phyloP scores from a whole-genome alignment of 192 early-diverging fungal species.

The Allomyces macrogynus region DNA sequence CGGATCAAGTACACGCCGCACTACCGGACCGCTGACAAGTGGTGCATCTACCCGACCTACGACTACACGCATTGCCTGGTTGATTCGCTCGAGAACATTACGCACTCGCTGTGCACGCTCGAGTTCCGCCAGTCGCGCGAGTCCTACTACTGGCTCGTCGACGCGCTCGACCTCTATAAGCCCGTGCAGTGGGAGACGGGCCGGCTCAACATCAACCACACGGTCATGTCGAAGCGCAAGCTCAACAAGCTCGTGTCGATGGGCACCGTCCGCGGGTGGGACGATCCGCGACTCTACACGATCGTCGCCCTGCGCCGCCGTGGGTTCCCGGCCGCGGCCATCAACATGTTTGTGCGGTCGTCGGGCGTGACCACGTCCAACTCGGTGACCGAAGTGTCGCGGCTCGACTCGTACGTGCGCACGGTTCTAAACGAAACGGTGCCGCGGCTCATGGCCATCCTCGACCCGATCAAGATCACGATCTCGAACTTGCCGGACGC shows the following conservation, averaged over 20 bases:
- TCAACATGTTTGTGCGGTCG: slow-evolving; percentile 93
- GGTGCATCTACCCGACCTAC: slow-evolving; percentile 99
- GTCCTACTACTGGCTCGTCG: slow-evolving; percentile 98
- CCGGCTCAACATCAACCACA: slow-evolving; percentile 79
- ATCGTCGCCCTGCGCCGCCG: slow-evolving; percentile 84
- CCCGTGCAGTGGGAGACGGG: slow-evolving; percentile 99
- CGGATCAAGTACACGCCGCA: slow-evolving; percentile 80
- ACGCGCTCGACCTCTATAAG: slow-evolving; percentile 96
- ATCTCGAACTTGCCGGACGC: slow-evolving; percentile 75
- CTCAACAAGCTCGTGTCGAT: slow-evolving; percentile 74
- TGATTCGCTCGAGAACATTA: slow-evolving; percentile 99
- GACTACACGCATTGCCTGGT: slow-evolving; percentile 97
- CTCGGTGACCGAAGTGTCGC: slow-evolving; percentile 58
- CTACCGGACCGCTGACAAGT: slow-evolving; percentile 73
- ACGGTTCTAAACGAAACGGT: slow-evolving; percentile 80
- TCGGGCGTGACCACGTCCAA: slow-evolving; percentile 72
- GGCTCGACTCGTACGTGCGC: slow-evolving; percentile 86
- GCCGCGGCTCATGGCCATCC: slow-evolving; percentile 79
- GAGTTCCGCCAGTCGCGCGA: slow-evolving; percentile 87
- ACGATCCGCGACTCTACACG: slow-evolving; percentile 96
- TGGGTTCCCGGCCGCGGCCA: slow-evolving; percentile 89
- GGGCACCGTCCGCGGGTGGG: slow-evolving; percentile 61
- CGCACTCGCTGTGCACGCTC: slow-evolving; percentile 93
- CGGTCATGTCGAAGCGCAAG: slow-evolving; percentile 95
- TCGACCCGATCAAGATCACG: slow-evolving; percentile 74